These are phyloP conservation scores for Polygonum maritimum DNA, from an alignment of 148 eudicot species.

Conservation along the genomic window DNA sequence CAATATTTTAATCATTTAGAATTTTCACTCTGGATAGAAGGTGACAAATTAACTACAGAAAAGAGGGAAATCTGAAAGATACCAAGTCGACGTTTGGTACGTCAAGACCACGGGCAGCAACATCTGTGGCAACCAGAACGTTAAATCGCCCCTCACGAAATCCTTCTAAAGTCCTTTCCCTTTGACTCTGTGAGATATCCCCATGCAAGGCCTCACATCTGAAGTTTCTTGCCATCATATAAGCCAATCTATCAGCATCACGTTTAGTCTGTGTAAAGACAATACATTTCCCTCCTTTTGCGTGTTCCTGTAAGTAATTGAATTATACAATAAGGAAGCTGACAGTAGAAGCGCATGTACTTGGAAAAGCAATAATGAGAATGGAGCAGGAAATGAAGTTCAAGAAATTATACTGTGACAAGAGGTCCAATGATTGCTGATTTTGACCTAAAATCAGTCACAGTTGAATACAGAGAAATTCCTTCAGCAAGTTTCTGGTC, in stretches of 20 bases:
- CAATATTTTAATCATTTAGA: not conserved
- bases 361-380: not conserved
- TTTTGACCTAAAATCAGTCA: constrained; percentile 44
- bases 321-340: not conserved
- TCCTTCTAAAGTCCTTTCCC: constrained; percentile 84
- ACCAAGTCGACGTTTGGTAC: constrained; percentile 98
- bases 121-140: constrained; percentile 90
- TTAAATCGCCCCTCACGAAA: constrained; percentile 73
- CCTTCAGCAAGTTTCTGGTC: constrained; percentile 95
- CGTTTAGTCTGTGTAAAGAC: constrained; percentile 98
- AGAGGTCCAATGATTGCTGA: constrained; percentile 66
- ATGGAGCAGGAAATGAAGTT: not conserved
- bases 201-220: constrained; percentile 86
- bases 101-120: constrained; percentile 98
- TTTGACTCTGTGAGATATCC: constrained; percentile 72
- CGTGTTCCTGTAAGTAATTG: constrained; percentile 59
- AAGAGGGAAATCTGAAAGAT: constrained; percentile 10
- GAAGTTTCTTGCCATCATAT: constrained; percentile 48
- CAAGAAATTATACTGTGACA: constrained; percentile 37
- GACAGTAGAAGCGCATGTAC: not conserved
- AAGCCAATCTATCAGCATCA: constrained; percentile 77
- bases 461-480: constrained; percentile 54
- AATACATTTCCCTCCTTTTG: constrained; percentile 86
- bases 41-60: not conserved
- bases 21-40: not conserved